phyloP scores from a whole-genome alignment of 164 flowering plant genomes.

The Tetrastigma voinierianum region DNA sequence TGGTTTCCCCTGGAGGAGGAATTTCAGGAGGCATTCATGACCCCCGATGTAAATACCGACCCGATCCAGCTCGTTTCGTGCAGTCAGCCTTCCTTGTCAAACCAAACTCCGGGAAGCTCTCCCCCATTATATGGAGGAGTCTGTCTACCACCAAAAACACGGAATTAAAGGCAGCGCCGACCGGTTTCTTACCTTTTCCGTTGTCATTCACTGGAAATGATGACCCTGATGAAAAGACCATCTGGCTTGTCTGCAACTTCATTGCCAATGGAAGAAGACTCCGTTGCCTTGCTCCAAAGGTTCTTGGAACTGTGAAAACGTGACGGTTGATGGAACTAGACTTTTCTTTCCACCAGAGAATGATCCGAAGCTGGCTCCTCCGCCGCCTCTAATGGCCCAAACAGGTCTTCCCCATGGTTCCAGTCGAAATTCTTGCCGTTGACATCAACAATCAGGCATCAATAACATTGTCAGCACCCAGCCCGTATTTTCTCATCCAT shows the following conservation, averaged over 20 bases:
- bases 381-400: constrained; percentile 38
- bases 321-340: constrained; percentile 21
- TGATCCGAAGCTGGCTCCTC: constrained; percentile 25
- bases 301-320: constrained; percentile 22
- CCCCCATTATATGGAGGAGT: constrained; percentile 11
- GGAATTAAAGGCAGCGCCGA: constrained; percentile 10
- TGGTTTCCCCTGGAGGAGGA: constrained; percentile 30
- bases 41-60: constrained; percentile 20
- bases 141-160: constrained; percentile 7
- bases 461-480: constrained; percentile 38
- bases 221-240: constrained; percentile 25
- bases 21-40: constrained; percentile 20
- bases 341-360: constrained; percentile 22
- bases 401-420: constrained; percentile 30
- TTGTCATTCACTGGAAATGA: constrained; percentile 4
- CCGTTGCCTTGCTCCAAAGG: constrained; percentile 16
- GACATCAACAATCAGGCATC: constrained; percentile 38
- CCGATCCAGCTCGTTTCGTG: constrained; percentile 21
- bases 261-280: constrained; percentile 20
- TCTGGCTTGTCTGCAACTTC: constrained; percentile 18
- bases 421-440: constrained; percentile 21
- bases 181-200: background rate
- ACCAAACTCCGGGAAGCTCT: constrained; percentile 22
- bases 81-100: constrained; percentile 7
- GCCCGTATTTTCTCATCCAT: constrained; percentile 48